These are phyloP conservation scores for Penicillium italicum DNA, from an alignment of 2,329 filamentous ascomycete genomes.

Conservation along the genomic window DNA sequence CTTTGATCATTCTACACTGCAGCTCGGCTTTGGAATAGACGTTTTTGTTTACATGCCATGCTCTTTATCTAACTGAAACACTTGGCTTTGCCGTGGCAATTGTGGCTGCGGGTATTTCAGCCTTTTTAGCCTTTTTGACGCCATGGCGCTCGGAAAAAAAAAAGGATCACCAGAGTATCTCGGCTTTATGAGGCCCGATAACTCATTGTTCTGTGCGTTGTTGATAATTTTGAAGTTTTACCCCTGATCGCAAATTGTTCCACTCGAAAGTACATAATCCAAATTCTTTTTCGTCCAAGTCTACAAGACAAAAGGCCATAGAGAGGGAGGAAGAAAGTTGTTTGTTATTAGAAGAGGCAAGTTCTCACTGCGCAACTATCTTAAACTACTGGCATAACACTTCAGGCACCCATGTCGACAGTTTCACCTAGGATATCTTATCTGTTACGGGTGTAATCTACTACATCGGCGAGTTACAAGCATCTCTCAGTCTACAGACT, in stretches of 20 bases:
- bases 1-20: not conserved
- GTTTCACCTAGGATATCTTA: constrained; percentile 26
- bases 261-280: constrained; percentile 5
- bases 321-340: too few species aligned
- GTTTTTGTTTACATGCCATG: not conserved
- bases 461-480: constrained; percentile 21
- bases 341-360: too few species aligned
- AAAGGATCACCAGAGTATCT: constrained; percentile 18
- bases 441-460: constrained; percentile 21
- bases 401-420: too few species aligned
- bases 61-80: not conserved
- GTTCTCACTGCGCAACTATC: too few species aligned
- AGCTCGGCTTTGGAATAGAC: not conserved
- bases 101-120: constrained; percentile 15
- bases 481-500: constrained; percentile 46
- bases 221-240: constrained; percentile 8
- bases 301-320: too few species aligned
- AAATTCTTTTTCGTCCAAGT: too few species aligned
- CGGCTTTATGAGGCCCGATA: constrained; percentile 12
- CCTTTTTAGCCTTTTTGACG: constrained; percentile 13
- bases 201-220: constrained; percentile 5
- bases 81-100: constrained; percentile 15
- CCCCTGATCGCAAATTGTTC: constrained; percentile 15
- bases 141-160: constrained; percentile 19
- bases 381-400: too few species aligned